These are phyloP conservation scores for Hsuehochloa calcarea DNA, from an alignment of 176 grass and related monocot genomes.

Conservation along the genomic window DNA sequence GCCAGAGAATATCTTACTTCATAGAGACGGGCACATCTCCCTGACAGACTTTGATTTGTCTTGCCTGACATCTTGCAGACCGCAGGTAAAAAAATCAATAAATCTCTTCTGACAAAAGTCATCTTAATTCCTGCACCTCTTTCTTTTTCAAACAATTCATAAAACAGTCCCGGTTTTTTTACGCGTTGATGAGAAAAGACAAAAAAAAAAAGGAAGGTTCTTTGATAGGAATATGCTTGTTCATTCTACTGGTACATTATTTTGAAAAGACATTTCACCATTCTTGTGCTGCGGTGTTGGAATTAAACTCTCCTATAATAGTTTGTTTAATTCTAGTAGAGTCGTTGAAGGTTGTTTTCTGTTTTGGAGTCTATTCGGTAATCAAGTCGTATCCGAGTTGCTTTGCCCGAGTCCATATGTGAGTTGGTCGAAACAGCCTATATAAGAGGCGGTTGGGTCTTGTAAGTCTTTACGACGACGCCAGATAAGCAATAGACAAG, in stretches of 20 bases:
- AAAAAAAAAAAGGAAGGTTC: not conserved
- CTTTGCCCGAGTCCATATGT: too few relatives aligned
- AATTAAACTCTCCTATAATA: too few relatives aligned
- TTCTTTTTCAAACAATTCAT: constrained; percentile 18
- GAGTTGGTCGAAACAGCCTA: too few relatives aligned
- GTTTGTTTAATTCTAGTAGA: too few relatives aligned
- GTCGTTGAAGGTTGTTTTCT: too few relatives aligned
- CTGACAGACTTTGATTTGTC: constrained; percentile 92
- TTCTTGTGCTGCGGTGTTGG: too few relatives aligned
- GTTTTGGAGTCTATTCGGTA: too few relatives aligned
- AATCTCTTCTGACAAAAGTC: not conserved
- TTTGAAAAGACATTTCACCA: not conserved
- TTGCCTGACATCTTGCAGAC: constrained; percentile 76
- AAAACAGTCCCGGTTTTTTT: not conserved
- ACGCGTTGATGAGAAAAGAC: not conserved
- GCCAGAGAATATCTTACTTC: constrained; percentile 92
- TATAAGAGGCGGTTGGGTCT: too few relatives aligned
- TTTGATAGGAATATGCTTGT: constrained; percentile 8
- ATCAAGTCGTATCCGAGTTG: too few relatives aligned
- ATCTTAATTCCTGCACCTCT: not conserved
- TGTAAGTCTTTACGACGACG: too few relatives aligned
- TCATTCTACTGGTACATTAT: not conserved
- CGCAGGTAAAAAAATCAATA: constrained; percentile 48
- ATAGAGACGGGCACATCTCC: constrained; percentile 74
- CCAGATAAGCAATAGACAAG: too few relatives aligned